phyloP scores from a whole-genome alignment of 345 rosid species.

The Euphorbia lathyris region DNA sequence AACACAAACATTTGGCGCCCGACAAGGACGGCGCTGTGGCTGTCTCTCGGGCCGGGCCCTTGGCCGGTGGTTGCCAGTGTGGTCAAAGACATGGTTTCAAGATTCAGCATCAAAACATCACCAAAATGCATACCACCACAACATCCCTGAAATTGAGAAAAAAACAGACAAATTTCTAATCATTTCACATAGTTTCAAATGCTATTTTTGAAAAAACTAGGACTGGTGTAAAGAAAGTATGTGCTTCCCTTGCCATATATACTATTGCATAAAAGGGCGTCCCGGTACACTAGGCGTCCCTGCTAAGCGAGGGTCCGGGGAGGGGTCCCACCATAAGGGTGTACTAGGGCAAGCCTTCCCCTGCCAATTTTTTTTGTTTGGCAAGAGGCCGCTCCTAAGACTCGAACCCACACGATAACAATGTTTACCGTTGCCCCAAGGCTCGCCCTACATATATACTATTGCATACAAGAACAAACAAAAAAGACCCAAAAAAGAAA shows the following conservation, averaged over 20 bases:
- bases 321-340: too few species aligned
- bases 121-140: slow-evolving; percentile 71
- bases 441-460: too few species aligned
- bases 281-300: too few species aligned
- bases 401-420: too few species aligned
- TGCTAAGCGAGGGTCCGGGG: too few species aligned
- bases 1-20: slow-evolving; percentile 59
- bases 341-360: too few species aligned
- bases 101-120: slow-evolving; percentile 56
- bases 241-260: slow-evolving; percentile 21
- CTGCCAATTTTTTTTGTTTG: too few species aligned
- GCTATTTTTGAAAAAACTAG: slow-evolving; percentile 13
- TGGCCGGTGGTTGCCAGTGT: slow-evolving; percentile 50
- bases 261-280: too few species aligned
- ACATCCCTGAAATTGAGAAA: slow-evolving; percentile 49
- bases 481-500: background rate
- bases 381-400: too few species aligned
- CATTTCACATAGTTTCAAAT: background rate
- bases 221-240: slow-evolving; percentile 22
- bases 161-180: background rate
- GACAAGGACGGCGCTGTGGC: slow-evolving; percentile 67
- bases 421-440: too few species aligned
- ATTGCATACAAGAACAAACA: background rate
- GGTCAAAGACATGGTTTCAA: slow-evolving; percentile 51
- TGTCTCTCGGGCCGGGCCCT: slow-evolving; percentile 76